Percentiles rank a stretch among this genome's conserved stretches.
These are phyloP conservation scores for Acanthamoeba triangularis DNA, from an alignment of 208 protist genomes.

Conservation along the genomic window DNA sequence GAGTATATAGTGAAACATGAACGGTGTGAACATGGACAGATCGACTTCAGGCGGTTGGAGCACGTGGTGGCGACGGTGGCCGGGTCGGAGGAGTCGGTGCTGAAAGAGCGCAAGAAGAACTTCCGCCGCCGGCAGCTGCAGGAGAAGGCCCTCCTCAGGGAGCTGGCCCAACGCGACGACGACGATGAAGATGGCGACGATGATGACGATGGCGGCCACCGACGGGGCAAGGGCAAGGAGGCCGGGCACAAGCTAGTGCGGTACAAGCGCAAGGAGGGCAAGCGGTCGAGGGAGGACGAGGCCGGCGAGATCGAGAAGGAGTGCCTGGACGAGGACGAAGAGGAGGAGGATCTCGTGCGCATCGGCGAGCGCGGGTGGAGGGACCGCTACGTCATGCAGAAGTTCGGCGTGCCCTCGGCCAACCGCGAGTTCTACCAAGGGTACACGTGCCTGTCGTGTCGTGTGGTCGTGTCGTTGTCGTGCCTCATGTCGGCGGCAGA, in stretches of 20 bases:
- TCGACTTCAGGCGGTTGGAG: slow-evolving; percentile 22
- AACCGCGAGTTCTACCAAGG: slow-evolving; percentile 15
- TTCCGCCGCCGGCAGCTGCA: not conserved
- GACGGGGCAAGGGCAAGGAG: slow-evolving; percentile 18
- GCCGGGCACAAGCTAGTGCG: not conserved
- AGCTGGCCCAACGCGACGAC: not conserved
- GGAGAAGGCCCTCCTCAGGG: not conserved
- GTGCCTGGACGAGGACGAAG: not conserved
- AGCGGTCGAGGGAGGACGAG: not conserved
- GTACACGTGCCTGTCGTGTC: not conserved
- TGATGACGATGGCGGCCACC: not conserved
- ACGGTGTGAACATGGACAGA: not conserved
- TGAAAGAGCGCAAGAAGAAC: slow-evolving; percentile 10
- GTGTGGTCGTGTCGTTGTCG: too few relatives aligned
- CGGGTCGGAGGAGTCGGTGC: not conserved
- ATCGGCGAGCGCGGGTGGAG: slow-evolving; percentile 89
- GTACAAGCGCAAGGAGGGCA: not conserved
- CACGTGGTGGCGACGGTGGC: not conserved
- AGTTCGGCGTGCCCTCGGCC: slow-evolving; percentile 86
- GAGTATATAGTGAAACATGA: too few relatives aligned
- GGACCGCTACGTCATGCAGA: slow-evolving; percentile 93
- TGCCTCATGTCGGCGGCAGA: too few relatives aligned
- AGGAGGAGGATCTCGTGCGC: slow-evolving; percentile 20
- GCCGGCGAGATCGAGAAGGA: not conserved
- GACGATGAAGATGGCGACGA: not conserved